Conservation (phyloP, 768 basidiomycete species). For the Daedaleopsis sinensis region DNA sequence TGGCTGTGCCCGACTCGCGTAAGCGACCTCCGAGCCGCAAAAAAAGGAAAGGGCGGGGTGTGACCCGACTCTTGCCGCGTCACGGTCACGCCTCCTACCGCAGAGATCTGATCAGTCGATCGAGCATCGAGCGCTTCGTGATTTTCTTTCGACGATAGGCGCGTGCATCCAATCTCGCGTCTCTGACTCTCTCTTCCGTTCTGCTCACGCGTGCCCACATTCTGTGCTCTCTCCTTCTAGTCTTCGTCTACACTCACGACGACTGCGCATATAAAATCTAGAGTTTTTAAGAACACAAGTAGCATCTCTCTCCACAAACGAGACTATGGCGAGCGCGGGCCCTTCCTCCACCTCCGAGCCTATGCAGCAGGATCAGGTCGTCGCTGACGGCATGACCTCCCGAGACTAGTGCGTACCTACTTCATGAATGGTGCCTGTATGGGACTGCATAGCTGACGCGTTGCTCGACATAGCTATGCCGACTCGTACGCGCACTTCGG, state of each 20-base stretch:
- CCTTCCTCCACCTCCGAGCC: constrained; percentile 21
- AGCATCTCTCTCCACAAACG: not conserved
- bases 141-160: constrained; percentile 8
- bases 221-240: constrained; percentile 2
- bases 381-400: constrained; percentile 61
- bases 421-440: constrained; percentile 14
- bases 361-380: constrained; percentile 26
- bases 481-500: constrained; percentile 97
- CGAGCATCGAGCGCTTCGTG: constrained; percentile 7
- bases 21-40: not conserved
- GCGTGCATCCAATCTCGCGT: constrained; percentile 10
- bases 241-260: not conserved
- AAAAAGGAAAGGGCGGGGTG: not conserved
- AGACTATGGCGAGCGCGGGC: constrained; percentile 29
- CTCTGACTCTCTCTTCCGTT: not conserved
- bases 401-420: constrained; percentile 74
- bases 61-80: not conserved
- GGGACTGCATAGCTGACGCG: constrained; percentile 26
- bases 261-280: not conserved
- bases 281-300: constrained; percentile 2
- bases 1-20: not conserved
- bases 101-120: constrained; percentile 13
- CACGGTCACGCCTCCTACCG: not conserved
- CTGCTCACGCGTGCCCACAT: not conserved
- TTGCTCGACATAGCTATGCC: constrained; percentile 67